Percentiles rank a stretch among this genome's conserved stretches.
These are phyloP conservation scores for Astrephomene gubernaculifera DNA, from an alignment of 139 green algal genomes.

Conservation along the genomic window DNA sequence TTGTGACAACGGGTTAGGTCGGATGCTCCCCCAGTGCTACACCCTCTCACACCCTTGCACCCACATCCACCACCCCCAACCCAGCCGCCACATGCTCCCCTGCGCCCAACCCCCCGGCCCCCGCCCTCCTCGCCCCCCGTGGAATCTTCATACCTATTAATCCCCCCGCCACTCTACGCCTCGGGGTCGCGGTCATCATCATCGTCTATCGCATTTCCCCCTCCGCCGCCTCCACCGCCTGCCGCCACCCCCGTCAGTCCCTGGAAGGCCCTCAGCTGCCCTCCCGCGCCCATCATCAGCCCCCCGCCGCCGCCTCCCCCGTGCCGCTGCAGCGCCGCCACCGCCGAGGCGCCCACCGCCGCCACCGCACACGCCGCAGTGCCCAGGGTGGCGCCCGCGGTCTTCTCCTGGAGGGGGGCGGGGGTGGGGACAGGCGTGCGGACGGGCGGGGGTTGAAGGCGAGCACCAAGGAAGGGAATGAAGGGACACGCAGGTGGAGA, in stretches of 20 bases:
- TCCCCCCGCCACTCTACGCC: background rate
- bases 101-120: no score
- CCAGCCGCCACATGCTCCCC: background rate
- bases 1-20: no score
- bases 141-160: no score
- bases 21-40: no score
- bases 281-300: background rate
- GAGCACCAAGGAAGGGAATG: no score
- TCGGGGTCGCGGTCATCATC: slow-evolving; percentile 31
- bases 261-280: slow-evolving; percentile 18
- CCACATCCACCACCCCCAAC: background rate
- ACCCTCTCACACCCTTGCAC: no score
- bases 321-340: slow-evolving; percentile 22
- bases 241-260: slow-evolving; percentile 5
- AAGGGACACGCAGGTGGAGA: no score
- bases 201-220: slow-evolving; percentile 30
- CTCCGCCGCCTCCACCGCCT: background rate
- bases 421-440: background rate
- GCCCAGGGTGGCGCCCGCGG: slow-evolving; percentile 11
- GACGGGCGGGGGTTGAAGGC: background rate
- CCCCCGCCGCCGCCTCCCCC: background rate
- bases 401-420: slow-evolving; percentile 1
- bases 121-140: no score
- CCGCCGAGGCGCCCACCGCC: slow-evolving; percentile 24
- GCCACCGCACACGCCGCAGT: slow-evolving; percentile 28